A percentile compares a stretch with the other conserved stretches of the same genome.
phyloP scores from a whole-genome alignment of 305 asterid species.

The Withania somnifera region DNA sequence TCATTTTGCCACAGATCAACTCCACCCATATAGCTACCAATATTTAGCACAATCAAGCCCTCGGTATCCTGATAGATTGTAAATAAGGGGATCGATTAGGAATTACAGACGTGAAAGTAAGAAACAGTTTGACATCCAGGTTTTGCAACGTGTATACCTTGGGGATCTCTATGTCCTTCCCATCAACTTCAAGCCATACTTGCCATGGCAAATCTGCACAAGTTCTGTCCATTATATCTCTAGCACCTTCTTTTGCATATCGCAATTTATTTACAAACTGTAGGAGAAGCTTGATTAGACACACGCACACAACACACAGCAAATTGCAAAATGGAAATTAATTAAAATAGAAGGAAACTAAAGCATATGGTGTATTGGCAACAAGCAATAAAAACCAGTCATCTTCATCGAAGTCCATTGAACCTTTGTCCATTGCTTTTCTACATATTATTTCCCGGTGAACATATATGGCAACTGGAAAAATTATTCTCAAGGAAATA shows the following conservation, averaged over 20 bases:
- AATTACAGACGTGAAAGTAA: neutral
- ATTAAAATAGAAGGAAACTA: neutral
- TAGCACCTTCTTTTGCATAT: conserved; percentile 83
- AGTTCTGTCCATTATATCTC: conserved; percentile 79
- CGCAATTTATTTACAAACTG: conserved; percentile 78
- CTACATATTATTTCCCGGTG: neutral
- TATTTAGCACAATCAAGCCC: conserved; percentile 79
- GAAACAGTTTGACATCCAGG: neutral
- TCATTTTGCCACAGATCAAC: conserved; percentile 89
- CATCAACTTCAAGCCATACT: conserved; percentile 86
- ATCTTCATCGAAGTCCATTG: neutral
- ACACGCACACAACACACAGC: neutral
- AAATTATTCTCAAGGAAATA: neutral
- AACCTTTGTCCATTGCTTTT: neutral
- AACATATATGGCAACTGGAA: neutral
- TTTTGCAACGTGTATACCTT: conserved; percentile 28
- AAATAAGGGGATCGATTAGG: neutral
- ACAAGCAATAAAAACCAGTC: neutral
- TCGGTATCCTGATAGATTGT: conserved; percentile 47
- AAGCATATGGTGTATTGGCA: neutral
- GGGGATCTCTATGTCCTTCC: conserved; percentile 55
- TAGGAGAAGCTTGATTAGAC: conserved; percentile 19
- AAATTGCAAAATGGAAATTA: conserved; percentile 3
- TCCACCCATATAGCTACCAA: conserved; percentile 90
- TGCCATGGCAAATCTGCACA: conserved; percentile 93